These are phyloP conservation scores for Colletotrichum tanaceti DNA, from an alignment of 2,329 filamentous ascomycete species.

Conservation along the genomic window DNA sequence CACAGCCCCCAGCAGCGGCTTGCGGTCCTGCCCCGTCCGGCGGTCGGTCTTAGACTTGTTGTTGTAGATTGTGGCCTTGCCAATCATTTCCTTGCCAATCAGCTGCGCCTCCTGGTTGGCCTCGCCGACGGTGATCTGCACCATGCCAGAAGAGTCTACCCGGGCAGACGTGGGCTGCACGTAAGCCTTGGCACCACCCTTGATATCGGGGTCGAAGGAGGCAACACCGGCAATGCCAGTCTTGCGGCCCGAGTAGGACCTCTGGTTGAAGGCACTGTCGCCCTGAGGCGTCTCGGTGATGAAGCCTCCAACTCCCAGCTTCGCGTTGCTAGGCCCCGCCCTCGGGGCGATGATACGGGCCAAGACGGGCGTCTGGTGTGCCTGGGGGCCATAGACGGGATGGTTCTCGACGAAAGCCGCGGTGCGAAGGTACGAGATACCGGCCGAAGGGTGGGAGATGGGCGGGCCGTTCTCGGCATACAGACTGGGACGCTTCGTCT, in stretches of 20 bases:
- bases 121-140: constrained; percentile 59
- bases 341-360: constrained; percentile 64
- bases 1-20: constrained; percentile 6
- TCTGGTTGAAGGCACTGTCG: constrained; percentile 57
- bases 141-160: constrained; percentile 62
- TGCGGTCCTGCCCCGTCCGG: constrained; percentile 1
- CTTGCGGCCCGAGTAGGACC: constrained; percentile 37
- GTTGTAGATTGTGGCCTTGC: constrained; percentile 50
- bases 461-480: constrained; percentile 68
- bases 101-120: constrained; percentile 53
- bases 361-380: constrained; percentile 59
- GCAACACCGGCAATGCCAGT: constrained; percentile 49
- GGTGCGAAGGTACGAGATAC: constrained; percentile 71
- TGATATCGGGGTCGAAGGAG: constrained; percentile 58
- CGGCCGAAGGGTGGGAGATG: constrained; percentile 70
- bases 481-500: constrained; percentile 50
- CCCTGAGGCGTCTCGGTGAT: constrained; percentile 57
- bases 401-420: constrained; percentile 68
- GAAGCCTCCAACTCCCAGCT: constrained; percentile 68
- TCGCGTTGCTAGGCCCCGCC: constrained; percentile 49
- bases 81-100: constrained; percentile 60
- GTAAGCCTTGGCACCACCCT: constrained; percentile 67
- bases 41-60: constrained; percentile 38
- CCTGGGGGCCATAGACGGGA: constrained; percentile 70
- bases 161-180: constrained; percentile 58